Evolutionary conservation across 176 grass and related monocot genomes (phyloP).

Genomic region (Zizania latifolia): DNA sequence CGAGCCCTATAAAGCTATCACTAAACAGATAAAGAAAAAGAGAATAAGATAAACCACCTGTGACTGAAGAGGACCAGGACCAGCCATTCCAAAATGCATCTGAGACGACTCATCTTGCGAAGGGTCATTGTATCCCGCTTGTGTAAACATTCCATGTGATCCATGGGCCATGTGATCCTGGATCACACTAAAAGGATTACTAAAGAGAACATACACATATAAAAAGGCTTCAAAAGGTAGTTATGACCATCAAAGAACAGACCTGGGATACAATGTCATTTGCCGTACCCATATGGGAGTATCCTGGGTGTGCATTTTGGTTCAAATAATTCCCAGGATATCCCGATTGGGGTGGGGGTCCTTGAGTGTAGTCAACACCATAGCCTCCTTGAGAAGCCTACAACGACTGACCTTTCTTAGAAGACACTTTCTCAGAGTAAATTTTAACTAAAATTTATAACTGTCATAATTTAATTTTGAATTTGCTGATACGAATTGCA

Average conservation of each 20-base stretch:
- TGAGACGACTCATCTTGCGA: slow-evolving; percentile 92
- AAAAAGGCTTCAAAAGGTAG: neutral
- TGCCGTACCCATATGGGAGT: slow-evolving; percentile 67
- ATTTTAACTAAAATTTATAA: neutral
- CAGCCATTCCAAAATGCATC: slow-evolving; percentile 68
- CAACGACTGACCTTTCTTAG: neutral
- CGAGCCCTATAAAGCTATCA: neutral
- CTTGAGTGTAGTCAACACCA: slow-evolving; percentile 92
- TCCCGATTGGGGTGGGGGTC: slow-evolving; percentile 68
- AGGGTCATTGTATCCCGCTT: slow-evolving; percentile 79
- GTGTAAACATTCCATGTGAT: slow-evolving; percentile 93
- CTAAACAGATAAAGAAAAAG: neutral
- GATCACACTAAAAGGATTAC: slow-evolving; percentile 30
- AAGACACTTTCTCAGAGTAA: neutral
- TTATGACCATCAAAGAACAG: neutral
- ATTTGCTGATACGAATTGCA: neutral
- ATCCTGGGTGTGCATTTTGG: slow-evolving; percentile 82
- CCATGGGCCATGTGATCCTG: slow-evolving; percentile 91
- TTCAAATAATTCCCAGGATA: slow-evolving; percentile 90
- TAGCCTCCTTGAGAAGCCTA: slow-evolving; percentile 94
- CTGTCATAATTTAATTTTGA: neutral
- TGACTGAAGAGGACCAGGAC: slow-evolving; percentile 68
- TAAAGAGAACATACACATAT: neutral
- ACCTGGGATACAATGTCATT: slow-evolving; percentile 94
- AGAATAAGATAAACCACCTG: slow-evolving; percentile 64